Base-by-base conservation (phyloP, 192 early-diverging fungal species). In the Backusella tarrabulga region DNA sequence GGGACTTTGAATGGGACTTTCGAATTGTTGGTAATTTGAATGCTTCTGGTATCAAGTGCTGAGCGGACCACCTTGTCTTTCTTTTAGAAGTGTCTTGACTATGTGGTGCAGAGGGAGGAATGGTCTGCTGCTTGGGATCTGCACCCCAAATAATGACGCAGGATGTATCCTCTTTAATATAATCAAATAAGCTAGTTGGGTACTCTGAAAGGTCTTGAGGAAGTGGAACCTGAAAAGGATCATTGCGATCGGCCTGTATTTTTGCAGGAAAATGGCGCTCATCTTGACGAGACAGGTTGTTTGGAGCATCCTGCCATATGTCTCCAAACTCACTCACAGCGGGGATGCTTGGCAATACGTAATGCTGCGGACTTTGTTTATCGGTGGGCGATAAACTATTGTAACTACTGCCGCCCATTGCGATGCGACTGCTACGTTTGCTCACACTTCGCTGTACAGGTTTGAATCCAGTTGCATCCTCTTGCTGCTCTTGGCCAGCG, bases 111-210 rank as follows among this genome's bases (percentile, higher is more conserved):
- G 66, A 72, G 4, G 66, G 29, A 19, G 80, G 66, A 15, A 71
- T 29, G 4, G 52, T 71, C 2, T 74, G 34, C n/a, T 76, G 67
- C 15, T 83, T 76, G n/a, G 75, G 60, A 52, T 79, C 67, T 54
- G 40, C 21, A 1, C 82, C 82, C 82, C 82, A 83, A 60, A 83
- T 34, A 73, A 83, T 83, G 17, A 83, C 75, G 29, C 72, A 35
- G 8, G 73, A 44, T 73, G 77, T 75, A 17, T 75, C 76, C 32
- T 80, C 82, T 41, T 75, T 76, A 23, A 83, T 67, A 15, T 74
- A 21, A 60, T 83, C 82, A 72, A 80, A 83, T 66, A 83, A 56
- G 8, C 67, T 68, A 12, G 75, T 63, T 63, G 82, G 82, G 36
- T 83, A 80, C 7, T 79, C 79, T 36, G 63, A 77, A 71, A 71